These are phyloP conservation scores for Kluyveromyces marxianus DNA, from an alignment of 1,139 yeast genomes.

Conservation along the genomic window DNA sequence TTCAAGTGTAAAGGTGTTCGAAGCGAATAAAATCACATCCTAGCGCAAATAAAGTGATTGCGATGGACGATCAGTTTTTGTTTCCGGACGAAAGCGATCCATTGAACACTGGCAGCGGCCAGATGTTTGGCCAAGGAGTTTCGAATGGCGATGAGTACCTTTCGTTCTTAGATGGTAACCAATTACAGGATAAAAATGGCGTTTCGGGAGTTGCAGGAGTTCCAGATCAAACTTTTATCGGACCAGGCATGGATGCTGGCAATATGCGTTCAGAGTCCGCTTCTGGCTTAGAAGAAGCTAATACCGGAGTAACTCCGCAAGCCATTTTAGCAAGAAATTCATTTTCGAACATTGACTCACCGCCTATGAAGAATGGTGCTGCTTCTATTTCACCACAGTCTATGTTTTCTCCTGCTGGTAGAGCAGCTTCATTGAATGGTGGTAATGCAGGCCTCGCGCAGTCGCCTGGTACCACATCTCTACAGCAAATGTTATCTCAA, in stretches of 20 bases:
- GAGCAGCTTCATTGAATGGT: background rate
- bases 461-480: slow-evolving; percentile 12
- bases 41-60: too few species aligned
- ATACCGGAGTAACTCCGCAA: slow-evolving; percentile 23
- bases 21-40: too few species aligned
- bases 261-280: background rate
- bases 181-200: slow-evolving; percentile 4
- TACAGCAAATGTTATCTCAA: slow-evolving; percentile 18
- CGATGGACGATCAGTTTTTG: slow-evolving; percentile 6
- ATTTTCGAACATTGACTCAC: slow-evolving; percentile 14
- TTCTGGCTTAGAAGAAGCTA: slow-evolving; percentile 1
- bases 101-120: slow-evolving; percentile 4
- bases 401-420: slow-evolving; percentile 15
- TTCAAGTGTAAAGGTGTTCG: too few species aligned
- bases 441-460: slow-evolving; percentile 4
- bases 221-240: too few species aligned
- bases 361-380: slow-evolving; percentile 3
- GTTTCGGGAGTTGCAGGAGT: background rate
- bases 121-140: slow-evolving; percentile 5
- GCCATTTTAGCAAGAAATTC: slow-evolving; percentile 27
- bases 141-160: slow-evolving; percentile 9
- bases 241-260: background rate
- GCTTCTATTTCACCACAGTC: slow-evolving; percentile 11
- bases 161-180: slow-evolving; percentile 8
- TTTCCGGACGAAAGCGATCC: slow-evolving; percentile 4